These are phyloP conservation scores for Xerocomus potaroensis DNA, from an alignment of 768 basidiomycete species.

Conservation along the genomic window DNA sequence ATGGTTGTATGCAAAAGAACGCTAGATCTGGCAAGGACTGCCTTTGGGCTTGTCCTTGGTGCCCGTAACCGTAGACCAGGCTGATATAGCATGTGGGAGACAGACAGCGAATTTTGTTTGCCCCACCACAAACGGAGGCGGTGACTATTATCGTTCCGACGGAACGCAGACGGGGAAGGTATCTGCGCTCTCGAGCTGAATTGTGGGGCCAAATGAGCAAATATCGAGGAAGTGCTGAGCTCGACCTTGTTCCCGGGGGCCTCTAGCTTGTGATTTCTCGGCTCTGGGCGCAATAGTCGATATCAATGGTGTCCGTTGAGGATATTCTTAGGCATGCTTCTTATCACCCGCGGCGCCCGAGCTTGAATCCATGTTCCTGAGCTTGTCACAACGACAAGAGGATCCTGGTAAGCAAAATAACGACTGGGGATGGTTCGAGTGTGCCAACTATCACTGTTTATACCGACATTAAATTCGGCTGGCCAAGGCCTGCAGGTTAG, in stretches of 20 bases:
- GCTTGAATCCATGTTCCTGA: not conserved
- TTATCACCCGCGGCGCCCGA: slow-evolving; percentile 10
- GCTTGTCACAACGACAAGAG: not conserved
- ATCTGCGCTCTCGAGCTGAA: not conserved
- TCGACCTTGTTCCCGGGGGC: slow-evolving; percentile 2
- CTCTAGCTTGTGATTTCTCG: slow-evolving; percentile 15
- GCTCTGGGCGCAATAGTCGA: slow-evolving; percentile 1
- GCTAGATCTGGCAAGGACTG: slow-evolving; percentile 2
- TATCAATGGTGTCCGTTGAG: not conserved
- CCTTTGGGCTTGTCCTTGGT: not conserved
- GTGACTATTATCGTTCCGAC: slow-evolving; percentile 15
- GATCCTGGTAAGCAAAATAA: not conserved
- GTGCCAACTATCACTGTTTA: not conserved
- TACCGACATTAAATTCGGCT: not conserved
- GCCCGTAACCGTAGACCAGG: not conserved
- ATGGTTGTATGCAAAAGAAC: not conserved
- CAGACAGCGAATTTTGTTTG: not conserved
- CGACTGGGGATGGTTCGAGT: not conserved
- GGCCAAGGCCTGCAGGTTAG: no score
- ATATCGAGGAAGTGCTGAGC: not conserved
- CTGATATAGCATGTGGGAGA: not conserved
- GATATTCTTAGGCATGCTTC: slow-evolving; percentile 8
- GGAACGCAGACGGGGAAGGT: slow-evolving; percentile 1
- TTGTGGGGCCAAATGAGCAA: not conserved
- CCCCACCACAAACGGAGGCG: not conserved